phyloP scores from a whole-genome alignment of 805 yeast genomes.

The Barnettozyma pratensis region DNA sequence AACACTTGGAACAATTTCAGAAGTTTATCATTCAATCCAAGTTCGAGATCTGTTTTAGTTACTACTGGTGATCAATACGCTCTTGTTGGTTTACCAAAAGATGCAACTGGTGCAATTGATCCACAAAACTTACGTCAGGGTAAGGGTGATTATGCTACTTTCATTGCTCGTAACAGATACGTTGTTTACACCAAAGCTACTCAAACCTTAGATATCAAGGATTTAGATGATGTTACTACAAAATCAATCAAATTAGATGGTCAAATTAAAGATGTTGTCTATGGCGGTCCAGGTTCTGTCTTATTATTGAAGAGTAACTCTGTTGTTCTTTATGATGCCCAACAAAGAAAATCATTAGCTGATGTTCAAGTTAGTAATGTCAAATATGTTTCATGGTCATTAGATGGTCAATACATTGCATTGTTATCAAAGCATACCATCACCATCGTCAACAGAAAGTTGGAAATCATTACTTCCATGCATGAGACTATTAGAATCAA shows the following conservation, averaged over 20 bases:
- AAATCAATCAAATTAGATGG: constrained; percentile 70
- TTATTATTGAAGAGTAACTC: constrained; percentile 66
- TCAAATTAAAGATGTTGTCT: constrained; percentile 63
- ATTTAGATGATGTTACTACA: constrained; percentile 74
- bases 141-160: constrained; percentile 77
- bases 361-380: constrained; percentile 70
- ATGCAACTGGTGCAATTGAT: constrained; percentile 89
- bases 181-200: constrained; percentile 66
- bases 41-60: constrained; percentile 81
- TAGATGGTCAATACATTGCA: constrained; percentile 83
- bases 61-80: constrained; percentile 77
- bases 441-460: constrained; percentile 75
- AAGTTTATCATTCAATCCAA: constrained; percentile 83
- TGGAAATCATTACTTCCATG: constrained; percentile 75
- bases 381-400: constrained; percentile 86
- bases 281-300: constrained; percentile 80
- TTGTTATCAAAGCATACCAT: constrained; percentile 88
- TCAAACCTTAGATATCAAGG: constrained; percentile 75
- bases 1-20: constrained; percentile 82
- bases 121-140: constrained; percentile 80
- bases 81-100: constrained; percentile 73
- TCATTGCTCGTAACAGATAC: constrained; percentile 92
- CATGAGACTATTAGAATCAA: constrained; percentile 96
- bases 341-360: constrained; percentile 75
- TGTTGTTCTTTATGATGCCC: constrained; percentile 85